These are phyloP conservation scores for Berberis thunbergii DNA, from an alignment of 164 flowering plant genomes.

Conservation along the genomic window DNA sequence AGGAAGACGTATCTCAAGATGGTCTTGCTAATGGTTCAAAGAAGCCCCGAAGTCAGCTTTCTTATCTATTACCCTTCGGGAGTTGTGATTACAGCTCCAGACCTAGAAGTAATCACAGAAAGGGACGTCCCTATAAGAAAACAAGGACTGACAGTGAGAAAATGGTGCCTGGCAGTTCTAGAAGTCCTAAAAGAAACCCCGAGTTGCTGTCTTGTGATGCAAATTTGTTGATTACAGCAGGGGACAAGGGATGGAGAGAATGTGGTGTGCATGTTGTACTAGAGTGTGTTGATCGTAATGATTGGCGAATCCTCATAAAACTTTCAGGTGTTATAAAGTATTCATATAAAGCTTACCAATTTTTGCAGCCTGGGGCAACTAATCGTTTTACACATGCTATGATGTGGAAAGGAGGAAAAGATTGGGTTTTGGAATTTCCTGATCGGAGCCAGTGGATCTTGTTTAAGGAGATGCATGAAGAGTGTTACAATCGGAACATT, in stretches of 20 bases:
- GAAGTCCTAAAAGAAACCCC: conserved; percentile 32
- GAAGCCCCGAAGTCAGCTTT: conserved; percentile 76
- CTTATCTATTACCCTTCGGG: conserved; percentile 58
- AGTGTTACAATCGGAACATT: conserved; percentile 77
- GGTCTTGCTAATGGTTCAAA: conserved; percentile 57
- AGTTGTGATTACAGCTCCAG: conserved; percentile 43
- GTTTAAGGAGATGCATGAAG: conserved; percentile 95
- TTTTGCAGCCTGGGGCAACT: conserved; percentile 82
- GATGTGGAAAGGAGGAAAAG: conserved; percentile 99
- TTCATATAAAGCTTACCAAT: conserved; percentile 75
- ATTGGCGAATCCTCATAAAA: conserved; percentile 80
- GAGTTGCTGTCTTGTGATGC: conserved; percentile 60
- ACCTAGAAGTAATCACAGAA: conserved; percentile 37
- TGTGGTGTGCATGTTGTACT: conserved; percentile 58
- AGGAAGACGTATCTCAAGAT: conserved; percentile 25
- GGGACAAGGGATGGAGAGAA: conserved; percentile 90
- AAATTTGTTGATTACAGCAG: conserved; percentile 62
- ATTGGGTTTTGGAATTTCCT: conserved; percentile 87
- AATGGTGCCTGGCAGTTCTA: conserved; percentile 32
- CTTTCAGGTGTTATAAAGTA: conserved; percentile 52
- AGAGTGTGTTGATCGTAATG: conserved; percentile 69
- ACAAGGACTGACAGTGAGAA: conserved; percentile 52
- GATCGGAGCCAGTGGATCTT: conserved; percentile 81
- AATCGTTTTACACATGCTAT: conserved; percentile 90
- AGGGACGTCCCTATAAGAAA: conserved; percentile 45